A percentile compares a stretch with the other conserved stretches of the same genome.
Conservation (phyloP, 305 asterid genomes). For the Coffea humblotiana region DNA sequence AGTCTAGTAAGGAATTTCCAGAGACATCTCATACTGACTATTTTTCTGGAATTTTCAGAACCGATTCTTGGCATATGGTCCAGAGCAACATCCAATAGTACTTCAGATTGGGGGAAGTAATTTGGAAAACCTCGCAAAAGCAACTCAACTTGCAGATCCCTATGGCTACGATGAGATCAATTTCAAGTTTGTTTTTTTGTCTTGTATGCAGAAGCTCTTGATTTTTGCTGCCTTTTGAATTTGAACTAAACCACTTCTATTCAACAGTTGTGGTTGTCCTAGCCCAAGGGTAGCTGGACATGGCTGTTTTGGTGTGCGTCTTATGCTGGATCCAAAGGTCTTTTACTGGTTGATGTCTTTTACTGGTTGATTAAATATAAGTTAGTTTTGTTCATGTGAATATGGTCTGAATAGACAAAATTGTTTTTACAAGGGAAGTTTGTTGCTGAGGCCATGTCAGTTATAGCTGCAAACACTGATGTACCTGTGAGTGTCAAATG, state of each 20-base stretch:
- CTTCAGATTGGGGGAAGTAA: constrained; percentile 95
- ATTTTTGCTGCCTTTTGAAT: constrained; percentile 14
- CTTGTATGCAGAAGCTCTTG: constrained; percentile 13
- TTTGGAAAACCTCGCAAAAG: constrained; percentile 82
- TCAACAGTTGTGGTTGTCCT: constrained; percentile 94
- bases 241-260: constrained; percentile 30
- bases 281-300: constrained; percentile 94
- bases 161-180: constrained; percentile 96
- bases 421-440: constrained; percentile 76
- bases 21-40: constrained; percentile 26
- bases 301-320: constrained; percentile 92
- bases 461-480: constrained; percentile 78
- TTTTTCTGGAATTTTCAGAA: constrained; percentile 58
- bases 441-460: constrained; percentile 96
- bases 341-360: constrained; percentile 42
- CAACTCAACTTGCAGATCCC: constrained; percentile 74
- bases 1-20: neutral
- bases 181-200: constrained; percentile 63
- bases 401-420: constrained; percentile 38
- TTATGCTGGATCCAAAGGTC: constrained; percentile 98
- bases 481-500: constrained; percentile 96
- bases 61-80: constrained; percentile 77
- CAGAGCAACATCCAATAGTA: constrained; percentile 91
- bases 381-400: constrained; percentile 15
- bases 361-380: constrained; percentile 15